Base-by-base conservation (phyloP, 1,284 basidiomycete genomes). In the Sanghuangporus baumii region DNA sequence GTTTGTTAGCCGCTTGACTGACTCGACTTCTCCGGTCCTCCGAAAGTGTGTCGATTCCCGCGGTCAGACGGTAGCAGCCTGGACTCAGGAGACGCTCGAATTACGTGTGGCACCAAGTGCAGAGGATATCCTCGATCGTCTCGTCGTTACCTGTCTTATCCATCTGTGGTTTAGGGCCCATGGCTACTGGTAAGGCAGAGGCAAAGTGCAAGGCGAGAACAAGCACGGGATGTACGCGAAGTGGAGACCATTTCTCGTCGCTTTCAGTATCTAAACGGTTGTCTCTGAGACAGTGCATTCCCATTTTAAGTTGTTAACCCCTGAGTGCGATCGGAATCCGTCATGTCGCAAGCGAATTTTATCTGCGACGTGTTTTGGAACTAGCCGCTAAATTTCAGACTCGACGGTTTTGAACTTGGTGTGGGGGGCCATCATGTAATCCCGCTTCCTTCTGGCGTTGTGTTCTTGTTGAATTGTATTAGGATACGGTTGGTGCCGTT, bases 91-190 rank as follows among this genome's bases (percentile, higher is more conserved):
- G 40, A 70, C 74, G 34, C 73, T 68, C 57, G 74, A 68, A 57
- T 71, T 85, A 65, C 72, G 69, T 31, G 78, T 84, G 16, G 70
- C 74, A 36, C 70, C 72, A 37, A 75, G 76, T 26, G 77, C 68
- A 43, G 77, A 78, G 55, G 67, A 66, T 23, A 74, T 82, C 58
- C 69, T 85, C 50, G 84, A 85, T 70, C 78, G 81, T 40, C 66
- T 86, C 37, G 78, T 84, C 26, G 78, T 85, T 56, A 84, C 83
- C 23, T 82, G 80, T 65, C 75, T 84, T 67, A 70, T 85, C 67
- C 81, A 85, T 69, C 66, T 80, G 26, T 85, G 83, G 82, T 76
- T 82, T 69, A 76, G 74, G 69, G 73, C 71, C 48, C 67, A 76
- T 41, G 75, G 75, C 3, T 70, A 73, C 48, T 82, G 81, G 79